Conservation (phyloP, 2,329 filamentous ascomycete species). For the Colletotrichum sp. region DNA sequence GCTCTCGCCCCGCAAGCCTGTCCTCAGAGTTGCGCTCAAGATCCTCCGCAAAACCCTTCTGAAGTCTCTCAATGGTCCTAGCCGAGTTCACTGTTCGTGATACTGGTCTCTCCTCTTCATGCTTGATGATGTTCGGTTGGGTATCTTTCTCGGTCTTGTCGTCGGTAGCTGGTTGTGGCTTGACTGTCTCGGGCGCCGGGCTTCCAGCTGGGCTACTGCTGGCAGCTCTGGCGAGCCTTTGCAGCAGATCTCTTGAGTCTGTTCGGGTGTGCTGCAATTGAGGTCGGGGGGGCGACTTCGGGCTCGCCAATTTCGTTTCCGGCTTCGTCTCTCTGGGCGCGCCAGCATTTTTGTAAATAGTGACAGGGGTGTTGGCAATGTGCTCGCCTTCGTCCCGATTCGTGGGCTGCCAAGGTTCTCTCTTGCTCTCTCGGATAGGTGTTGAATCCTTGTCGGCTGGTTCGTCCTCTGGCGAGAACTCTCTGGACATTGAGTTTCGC, state of each 20-base stretch:
- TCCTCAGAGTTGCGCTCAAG: background rate
- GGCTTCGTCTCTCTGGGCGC: conserved; percentile 7
- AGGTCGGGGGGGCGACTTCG: background rate
- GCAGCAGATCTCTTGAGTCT: conserved; percentile 54
- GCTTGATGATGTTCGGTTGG: background rate
- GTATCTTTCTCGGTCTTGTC: background rate
- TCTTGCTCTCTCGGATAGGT: background rate
- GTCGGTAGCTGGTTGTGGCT: background rate
- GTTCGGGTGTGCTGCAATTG: conserved; percentile 27
- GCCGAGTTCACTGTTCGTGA: background rate
- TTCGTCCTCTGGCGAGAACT: conserved; percentile 44
- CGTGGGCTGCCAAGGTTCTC: background rate
- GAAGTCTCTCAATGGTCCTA: background rate
- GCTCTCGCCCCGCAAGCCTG: background rate
- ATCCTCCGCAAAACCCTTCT: background rate
- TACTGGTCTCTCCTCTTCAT: background rate
- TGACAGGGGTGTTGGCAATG: conserved; percentile 44
- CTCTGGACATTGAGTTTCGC: conserved; percentile 49
- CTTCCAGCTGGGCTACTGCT: conserved; percentile 41
- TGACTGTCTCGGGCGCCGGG: conserved; percentile 30
- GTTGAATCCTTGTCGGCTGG: conserved; percentile 27
- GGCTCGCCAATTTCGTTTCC: conserved; percentile 14
- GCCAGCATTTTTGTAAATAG: conserved; percentile 35
- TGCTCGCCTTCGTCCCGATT: conserved; percentile 31
- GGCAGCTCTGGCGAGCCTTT: conserved; percentile 51